Evolutionary conservation across 129 eudicot species (phyloP).

Genomic region (Flaveria robusta): DNA sequence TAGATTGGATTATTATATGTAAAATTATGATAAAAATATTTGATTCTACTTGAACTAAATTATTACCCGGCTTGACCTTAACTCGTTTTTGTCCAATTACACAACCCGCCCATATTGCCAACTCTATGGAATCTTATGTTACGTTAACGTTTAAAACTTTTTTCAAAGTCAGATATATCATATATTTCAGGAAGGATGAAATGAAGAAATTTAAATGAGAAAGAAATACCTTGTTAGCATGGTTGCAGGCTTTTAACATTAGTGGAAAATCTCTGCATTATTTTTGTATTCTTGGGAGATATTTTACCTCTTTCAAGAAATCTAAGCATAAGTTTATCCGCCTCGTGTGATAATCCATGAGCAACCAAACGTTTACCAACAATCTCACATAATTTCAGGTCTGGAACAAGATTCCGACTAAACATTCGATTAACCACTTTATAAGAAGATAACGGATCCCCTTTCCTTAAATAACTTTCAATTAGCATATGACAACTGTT

Average conservation of each 20-base stretch:
- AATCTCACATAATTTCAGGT: constrained; percentile 67
- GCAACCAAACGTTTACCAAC: constrained; percentile 57
- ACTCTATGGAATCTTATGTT: not conserved
- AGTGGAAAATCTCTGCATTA: constrained; percentile 11
- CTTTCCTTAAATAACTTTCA: constrained; percentile 55
- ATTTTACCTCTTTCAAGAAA: constrained; percentile 73
- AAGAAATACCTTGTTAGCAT: not conserved
- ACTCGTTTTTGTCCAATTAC: not conserved
- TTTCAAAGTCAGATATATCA: not conserved
- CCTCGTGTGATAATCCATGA: constrained; percentile 53
- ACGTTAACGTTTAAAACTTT: not conserved
- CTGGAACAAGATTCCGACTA: constrained; percentile 71
- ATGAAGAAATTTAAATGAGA: not conserved
- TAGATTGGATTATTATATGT: not conserved
- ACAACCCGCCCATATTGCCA: not conserved
- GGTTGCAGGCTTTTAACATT: constrained; percentile 10
- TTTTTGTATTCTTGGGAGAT: constrained; percentile 26
- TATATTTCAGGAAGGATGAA: not conserved
- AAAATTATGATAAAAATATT: no score
- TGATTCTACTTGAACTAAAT: not conserved
- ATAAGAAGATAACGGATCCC: constrained; percentile 58
- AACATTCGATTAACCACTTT: constrained; percentile 87
- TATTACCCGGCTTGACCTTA: not conserved
- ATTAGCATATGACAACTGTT: constrained; percentile 69
- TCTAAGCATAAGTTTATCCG: constrained; percentile 69